Evolutionary conservation across 2,329 filamentous ascomycete genomes (phyloP).

Genomic region (Fusarium metavorans): DNA sequence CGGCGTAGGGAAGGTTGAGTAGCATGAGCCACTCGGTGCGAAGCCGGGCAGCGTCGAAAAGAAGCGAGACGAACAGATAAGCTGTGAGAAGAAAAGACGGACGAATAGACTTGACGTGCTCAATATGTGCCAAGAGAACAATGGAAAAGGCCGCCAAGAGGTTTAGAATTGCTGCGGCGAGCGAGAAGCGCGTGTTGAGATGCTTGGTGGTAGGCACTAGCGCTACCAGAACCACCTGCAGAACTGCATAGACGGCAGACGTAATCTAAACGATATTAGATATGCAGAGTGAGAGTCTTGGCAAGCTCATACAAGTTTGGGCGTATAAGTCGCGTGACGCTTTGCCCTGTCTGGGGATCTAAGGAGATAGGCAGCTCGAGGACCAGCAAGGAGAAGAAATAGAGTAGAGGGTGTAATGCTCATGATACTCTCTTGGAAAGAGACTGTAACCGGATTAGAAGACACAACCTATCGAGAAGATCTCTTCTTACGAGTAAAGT

Average conservation of each 20-base stretch:
- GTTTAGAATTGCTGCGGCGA: conserved; percentile 46
- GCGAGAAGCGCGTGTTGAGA: conserved; percentile 44
- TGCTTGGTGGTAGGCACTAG: conserved; percentile 42
- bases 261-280: conserved; percentile 32
- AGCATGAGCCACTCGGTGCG: conserved; percentile 50
- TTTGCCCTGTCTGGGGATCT: conserved; percentile 40
- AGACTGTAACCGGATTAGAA: no score
- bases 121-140: conserved; percentile 45
- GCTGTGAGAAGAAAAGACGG: conserved; percentile 48
- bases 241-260: conserved; percentile 36
- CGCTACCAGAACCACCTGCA: conserved; percentile 45
- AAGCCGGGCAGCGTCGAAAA: conserved; percentile 49
- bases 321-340: conserved; percentile 41
- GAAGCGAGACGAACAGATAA: conserved; percentile 46
- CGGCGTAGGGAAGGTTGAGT: conserved; percentile 40
- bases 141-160: conserved; percentile 45
- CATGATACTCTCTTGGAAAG: conserved; percentile 48
- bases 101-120: conserved; percentile 50
- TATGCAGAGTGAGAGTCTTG: neutral
- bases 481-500: conserved; percentile 44
- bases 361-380: conserved; percentile 42
- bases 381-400: conserved; percentile 41
- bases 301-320: conserved; percentile 39
- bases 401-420: conserved; percentile 39
- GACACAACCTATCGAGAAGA: fast-evolving